phyloP scores from a whole-genome alignment of 306 rosid species.

The Comarum palustre region DNA sequence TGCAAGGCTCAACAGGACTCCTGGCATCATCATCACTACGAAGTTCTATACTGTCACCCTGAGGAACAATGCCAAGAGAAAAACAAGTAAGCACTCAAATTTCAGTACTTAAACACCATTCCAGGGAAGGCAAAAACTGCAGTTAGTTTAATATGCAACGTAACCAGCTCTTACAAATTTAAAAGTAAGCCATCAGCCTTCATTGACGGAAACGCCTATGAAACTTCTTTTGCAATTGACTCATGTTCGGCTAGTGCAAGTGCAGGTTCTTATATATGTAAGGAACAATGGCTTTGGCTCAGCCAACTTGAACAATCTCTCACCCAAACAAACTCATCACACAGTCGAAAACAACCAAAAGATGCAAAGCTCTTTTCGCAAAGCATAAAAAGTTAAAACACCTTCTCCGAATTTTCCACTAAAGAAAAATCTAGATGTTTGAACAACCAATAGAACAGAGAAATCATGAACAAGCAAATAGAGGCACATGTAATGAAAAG shows the following conservation, averaged over 20 bases:
- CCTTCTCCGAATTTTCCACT: neutral
- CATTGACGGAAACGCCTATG: conserved; percentile 90
- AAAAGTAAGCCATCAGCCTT: conserved; percentile 90
- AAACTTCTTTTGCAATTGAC: conserved; percentile 89
- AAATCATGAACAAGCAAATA: conserved; percentile 3
- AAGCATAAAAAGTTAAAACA: conserved; percentile 31
- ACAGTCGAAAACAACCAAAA: conserved; percentile 30
- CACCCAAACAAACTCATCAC: conserved; percentile 48
- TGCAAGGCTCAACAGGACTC: conserved; percentile 16
- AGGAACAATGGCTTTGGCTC: conserved; percentile 69
- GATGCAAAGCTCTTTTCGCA: conserved; percentile 35
- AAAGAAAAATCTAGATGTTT: neutral
- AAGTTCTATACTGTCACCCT: conserved; percentile 31
- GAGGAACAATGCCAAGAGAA: conserved; percentile 10
- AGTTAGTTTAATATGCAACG: conserved; percentile 30
- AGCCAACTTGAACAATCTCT: conserved; percentile 67
- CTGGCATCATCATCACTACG: conserved; percentile 3
- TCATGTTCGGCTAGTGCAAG: conserved; percentile 77
- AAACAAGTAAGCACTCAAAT: conserved; percentile 26
- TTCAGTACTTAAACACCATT: conserved; percentile 5
- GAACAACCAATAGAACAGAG: neutral
- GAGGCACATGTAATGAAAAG: conserved; percentile 9
- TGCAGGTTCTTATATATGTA: conserved; percentile 79
- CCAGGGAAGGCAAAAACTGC: conserved; percentile 2
- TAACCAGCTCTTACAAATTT: conserved; percentile 97